Evolutionary conservation across 2,329 filamentous ascomycete species (phyloP).

Genomic region (Epichloe bromicola): DNA sequence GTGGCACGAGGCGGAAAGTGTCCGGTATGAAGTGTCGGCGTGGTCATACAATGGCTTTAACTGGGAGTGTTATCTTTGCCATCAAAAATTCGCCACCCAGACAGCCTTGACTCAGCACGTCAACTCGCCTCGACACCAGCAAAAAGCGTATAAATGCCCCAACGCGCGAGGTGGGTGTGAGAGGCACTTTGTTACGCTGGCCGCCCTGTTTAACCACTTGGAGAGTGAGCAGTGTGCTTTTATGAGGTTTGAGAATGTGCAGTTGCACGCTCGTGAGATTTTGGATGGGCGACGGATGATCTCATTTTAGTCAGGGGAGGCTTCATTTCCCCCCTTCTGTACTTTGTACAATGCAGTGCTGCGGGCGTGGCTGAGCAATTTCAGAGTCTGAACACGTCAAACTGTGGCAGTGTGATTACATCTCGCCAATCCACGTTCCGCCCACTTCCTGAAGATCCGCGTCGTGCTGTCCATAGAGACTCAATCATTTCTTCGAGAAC

Average conservation of each 20-base stretch:
- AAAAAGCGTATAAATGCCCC: constrained; percentile 27
- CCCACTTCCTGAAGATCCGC: neutral
- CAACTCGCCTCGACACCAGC: constrained; percentile 30
- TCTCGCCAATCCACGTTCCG: constrained; percentile 19
- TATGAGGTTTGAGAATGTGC: constrained; percentile 24
- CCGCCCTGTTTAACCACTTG: constrained; percentile 27
- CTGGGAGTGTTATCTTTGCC: constrained; percentile 27
- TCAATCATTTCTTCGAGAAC: constrained; percentile 18
- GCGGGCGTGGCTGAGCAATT: no score
- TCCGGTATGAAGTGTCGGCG: constrained; percentile 22
- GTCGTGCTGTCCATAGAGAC: constrained; percentile 17
- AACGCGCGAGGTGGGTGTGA: constrained; percentile 15
- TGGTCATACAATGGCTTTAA: constrained; percentile 28
- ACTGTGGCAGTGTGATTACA: constrained; percentile 18
- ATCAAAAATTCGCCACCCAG: constrained; percentile 23
- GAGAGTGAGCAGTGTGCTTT: constrained; percentile 30
- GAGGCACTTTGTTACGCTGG: constrained; percentile 26
- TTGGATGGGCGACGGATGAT: neutral
- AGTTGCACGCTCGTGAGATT: constrained; percentile 9
- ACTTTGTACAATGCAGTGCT: no score
- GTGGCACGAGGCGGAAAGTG: constrained; percentile 21
- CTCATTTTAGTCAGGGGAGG: neutral
- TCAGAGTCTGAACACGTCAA: constrained; percentile 16
- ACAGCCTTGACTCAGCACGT: constrained; percentile 35
- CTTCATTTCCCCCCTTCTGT: no score